Conservation (phyloP, 129 eudicot genomes). For the Artemisia tridentata region DNA sequence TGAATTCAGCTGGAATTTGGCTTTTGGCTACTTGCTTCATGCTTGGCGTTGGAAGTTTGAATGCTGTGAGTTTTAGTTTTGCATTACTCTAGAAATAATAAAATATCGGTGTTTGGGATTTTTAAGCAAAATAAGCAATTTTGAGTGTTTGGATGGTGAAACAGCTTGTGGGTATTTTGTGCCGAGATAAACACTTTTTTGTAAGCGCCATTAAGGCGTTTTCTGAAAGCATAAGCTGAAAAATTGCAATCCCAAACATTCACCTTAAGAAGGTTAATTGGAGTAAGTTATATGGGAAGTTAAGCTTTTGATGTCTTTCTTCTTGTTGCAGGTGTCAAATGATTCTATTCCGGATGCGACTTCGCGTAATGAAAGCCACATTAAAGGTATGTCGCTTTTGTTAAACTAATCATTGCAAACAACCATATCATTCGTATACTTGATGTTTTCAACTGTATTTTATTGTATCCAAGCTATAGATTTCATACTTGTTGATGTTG, state of each 20-base stretch:
- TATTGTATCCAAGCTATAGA: background rate
- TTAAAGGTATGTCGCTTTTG: constrained; percentile 30
- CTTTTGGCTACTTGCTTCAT: constrained; percentile 43
- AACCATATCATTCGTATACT: constrained; percentile 1
- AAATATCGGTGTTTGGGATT: no score
- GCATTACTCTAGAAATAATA: no score
- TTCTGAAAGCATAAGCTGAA: no score
- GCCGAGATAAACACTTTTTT: no score
- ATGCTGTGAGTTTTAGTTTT: constrained; percentile 51
- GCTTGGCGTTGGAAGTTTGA: constrained; percentile 35
- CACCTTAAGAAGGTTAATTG: constrained; percentile 4
- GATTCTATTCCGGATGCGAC: constrained; percentile 34
- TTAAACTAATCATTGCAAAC: background rate
- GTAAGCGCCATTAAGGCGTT: no score
- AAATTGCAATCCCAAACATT: no score
- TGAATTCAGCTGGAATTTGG: constrained; percentile 13
- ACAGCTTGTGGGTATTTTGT: no score
- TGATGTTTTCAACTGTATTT: background rate
- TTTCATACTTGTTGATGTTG: constrained; percentile 7
- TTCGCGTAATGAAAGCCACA: constrained; percentile 35
- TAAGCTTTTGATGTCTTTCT: constrained; percentile 5
- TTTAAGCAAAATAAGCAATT: no score
- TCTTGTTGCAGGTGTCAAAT: constrained; percentile 44
- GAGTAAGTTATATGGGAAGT: background rate
- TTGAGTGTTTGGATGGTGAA: no score